These are phyloP conservation scores for Polyporus tsugae DNA, from an alignment of 1,284 basidiomycete species.

Conservation along the genomic window DNA sequence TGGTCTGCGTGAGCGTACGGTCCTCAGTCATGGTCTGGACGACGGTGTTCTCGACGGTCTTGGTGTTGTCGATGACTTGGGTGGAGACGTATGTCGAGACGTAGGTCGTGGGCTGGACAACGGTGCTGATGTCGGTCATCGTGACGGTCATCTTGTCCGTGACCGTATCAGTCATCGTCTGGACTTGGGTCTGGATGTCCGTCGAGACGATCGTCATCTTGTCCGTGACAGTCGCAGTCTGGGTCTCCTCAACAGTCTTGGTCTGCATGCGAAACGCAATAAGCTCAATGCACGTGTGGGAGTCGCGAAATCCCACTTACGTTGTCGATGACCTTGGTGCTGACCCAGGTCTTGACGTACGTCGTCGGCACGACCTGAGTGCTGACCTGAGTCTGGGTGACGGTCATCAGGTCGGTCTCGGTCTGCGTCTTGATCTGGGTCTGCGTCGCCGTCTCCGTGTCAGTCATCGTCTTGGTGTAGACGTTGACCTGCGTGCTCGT, in stretches of 20 bases:
- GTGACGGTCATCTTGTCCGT: conserved; percentile 43
- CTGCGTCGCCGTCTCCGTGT: conserved; percentile 44
- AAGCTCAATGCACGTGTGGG: background rate
- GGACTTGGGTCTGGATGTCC: conserved; percentile 51
- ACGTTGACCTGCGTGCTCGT: conserved; percentile 60
- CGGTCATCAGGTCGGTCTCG: conserved; percentile 39
- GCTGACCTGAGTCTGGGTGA: conserved; percentile 41
- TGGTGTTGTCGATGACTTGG: conserved; percentile 61
- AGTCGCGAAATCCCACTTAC: conserved; percentile 42
- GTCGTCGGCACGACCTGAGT: conserved; percentile 53
- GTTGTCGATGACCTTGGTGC: conserved; percentile 68
- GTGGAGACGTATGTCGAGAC: conserved; percentile 62
- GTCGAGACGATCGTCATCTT: conserved; percentile 45
- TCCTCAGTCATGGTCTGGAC: conserved; percentile 42
- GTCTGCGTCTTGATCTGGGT: conserved; percentile 39
- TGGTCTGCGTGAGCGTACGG: conserved; percentile 38
- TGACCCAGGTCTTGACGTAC: conserved; percentile 59
- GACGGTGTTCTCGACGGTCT: conserved; percentile 42
- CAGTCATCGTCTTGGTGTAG: conserved; percentile 55
- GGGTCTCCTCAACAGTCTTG: conserved; percentile 43
- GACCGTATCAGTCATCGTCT: conserved; percentile 41
- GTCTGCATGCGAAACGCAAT: conserved; percentile 31
- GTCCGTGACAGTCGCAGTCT: conserved; percentile 38
- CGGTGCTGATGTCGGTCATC: conserved; percentile 42
- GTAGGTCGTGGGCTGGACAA: conserved; percentile 57